Conservation (phyloP, 331 rosid species). For the Acacia pycnantha region DNA sequence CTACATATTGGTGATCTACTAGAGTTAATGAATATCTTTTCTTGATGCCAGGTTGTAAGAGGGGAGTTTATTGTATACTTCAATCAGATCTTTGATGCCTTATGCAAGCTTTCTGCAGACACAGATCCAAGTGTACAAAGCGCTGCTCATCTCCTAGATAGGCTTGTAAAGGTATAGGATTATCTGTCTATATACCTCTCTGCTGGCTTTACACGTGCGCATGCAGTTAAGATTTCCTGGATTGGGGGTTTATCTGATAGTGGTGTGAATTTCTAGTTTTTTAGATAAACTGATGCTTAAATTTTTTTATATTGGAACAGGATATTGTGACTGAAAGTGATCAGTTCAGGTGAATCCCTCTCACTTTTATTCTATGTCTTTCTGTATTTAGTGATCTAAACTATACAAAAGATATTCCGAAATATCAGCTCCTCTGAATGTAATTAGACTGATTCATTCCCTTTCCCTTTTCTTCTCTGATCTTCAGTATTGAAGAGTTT, state of each 20-base stretch:
- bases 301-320: constrained; percentile 48
- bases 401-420: neutral
- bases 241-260: constrained; percentile 8
- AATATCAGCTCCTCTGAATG: constrained; percentile 2
- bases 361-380: constrained; percentile 16
- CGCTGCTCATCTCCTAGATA: constrained; percentile 97
- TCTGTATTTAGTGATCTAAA: constrained; percentile 11
- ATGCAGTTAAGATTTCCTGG: neutral
- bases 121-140: constrained; percentile 92
- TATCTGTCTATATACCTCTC: constrained; percentile 5
- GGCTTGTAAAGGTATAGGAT: constrained; percentile 84
- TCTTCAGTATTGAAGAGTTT: constrained; percentile 91
- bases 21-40: constrained; percentile 33
- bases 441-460: constrained; percentile 21
- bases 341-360: constrained; percentile 80
- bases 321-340: constrained; percentile 98
- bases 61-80: constrained; percentile 95
- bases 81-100: constrained; percentile 93
- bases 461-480: constrained; percentile 23
- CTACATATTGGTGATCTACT: constrained; percentile 22
- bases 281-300: constrained; percentile 23
- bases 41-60: constrained; percentile 87
- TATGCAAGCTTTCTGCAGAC: constrained; percentile 97
- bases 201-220: neutral
- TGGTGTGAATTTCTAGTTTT: constrained; percentile 20